phyloP scores from a whole-genome alignment of 805 yeast genomes.

The Monosporozyma unispora region DNA sequence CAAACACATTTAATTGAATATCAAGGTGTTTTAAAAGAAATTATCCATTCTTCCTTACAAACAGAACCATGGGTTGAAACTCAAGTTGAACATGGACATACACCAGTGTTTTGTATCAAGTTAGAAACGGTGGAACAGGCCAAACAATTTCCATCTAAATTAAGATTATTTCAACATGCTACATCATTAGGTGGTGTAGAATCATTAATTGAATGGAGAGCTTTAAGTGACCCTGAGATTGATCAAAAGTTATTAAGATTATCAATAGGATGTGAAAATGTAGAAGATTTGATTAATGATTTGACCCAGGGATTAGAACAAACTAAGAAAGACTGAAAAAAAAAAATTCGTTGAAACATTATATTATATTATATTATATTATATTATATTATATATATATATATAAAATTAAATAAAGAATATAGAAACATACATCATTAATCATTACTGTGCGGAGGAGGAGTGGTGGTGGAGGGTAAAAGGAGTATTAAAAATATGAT shows the following conservation, averaged over 20 bases:
- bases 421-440: background rate
- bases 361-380: too few species aligned
- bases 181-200: slow-evolving; percentile 92
- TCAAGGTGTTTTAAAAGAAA: slow-evolving; percentile 37
- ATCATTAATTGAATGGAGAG: slow-evolving; percentile 86
- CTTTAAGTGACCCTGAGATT: slow-evolving; percentile 54
- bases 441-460: too few species aligned
- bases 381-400: too few species aligned
- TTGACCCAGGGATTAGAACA: slow-evolving; percentile 47
- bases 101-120: slow-evolving; percentile 71
- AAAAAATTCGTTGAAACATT: too few species aligned
- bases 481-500: slow-evolving; percentile 16
- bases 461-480: too few species aligned
- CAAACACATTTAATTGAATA: slow-evolving; percentile 39
- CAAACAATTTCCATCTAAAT: slow-evolving; percentile 49
- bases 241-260: slow-evolving; percentile 55
- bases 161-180: slow-evolving; percentile 76
- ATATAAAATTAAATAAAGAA: background rate
- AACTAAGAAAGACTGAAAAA: background rate
- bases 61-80: slow-evolving; percentile 52
- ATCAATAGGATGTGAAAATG: slow-evolving; percentile 73
- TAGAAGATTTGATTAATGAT: slow-evolving; percentile 69
- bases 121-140: slow-evolving; percentile 47
- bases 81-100: slow-evolving; percentile 57
- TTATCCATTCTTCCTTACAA: slow-evolving; percentile 74